Evolutionary conservation across 345 rosid genomes (phyloP), one percentile per base, ranked within the genome.

Genomic region (Acer yangbiense): DNA sequence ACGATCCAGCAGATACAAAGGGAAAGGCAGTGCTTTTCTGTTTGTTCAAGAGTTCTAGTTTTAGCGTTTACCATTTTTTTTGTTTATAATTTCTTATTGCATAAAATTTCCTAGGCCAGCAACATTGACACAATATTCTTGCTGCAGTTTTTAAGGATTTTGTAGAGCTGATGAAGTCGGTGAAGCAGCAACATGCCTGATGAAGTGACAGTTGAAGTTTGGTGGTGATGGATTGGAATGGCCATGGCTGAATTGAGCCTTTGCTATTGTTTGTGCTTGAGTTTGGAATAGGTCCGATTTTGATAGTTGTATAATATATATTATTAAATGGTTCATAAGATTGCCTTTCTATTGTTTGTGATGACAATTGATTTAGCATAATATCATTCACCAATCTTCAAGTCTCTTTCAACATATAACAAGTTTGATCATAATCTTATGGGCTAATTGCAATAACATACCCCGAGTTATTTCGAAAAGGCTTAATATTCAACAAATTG

Each of bases 131-230:
- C 21, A 9, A 25, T 2, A 1, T 17, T 60, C 35, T 29, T 74
- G 76, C 44, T 69, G 48, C 92, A 90, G 94, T 85, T 68, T 90
- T 90, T 77, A 74, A 61, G 70, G 89, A 88, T 67, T 88, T 90
- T 65, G 61, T 89, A 66, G 86, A 90, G 85, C 92, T 87, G 69
- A 88, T 90, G 90, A 82, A 82, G 84, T 85, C 82, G 50, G 74
- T 67, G 67, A 84, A 81, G 46, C 55, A 76, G 46, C 55, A 76
- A 25, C 63, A 44, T 29, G 78, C 86, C 73, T 81, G 79, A 84
- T 54, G 70, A 32, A 57, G n/a, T 29, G 52, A n/a, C 6, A 3
- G 14, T 68, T 68, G 55, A 68, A 29, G 27, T 32, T 32, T 54
- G 39, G 27, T 25, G 29, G 16, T 35, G 29, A 46, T 17, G 32